phyloP scores from a whole-genome alignment of 768 basidiomycete genomes.

The Xerocomellus dryophilus region DNA sequence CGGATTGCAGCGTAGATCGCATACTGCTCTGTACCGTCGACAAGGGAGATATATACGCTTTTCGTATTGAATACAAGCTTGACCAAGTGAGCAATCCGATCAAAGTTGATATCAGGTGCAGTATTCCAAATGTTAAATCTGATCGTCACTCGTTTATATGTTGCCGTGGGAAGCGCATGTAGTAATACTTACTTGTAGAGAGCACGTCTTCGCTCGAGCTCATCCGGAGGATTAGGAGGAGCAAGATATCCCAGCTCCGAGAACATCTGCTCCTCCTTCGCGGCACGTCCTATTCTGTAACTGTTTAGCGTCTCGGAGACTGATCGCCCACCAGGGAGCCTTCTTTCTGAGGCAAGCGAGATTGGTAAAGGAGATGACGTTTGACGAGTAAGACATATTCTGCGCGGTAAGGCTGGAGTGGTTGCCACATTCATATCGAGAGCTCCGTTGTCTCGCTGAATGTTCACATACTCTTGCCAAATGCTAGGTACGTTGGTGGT shows the following conservation, averaged over 20 bases:
- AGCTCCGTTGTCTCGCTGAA: conserved; percentile 27
- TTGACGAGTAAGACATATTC: conserved; percentile 57
- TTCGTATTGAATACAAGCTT: conserved; percentile 92
- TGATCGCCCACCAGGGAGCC: conserved; percentile 32
- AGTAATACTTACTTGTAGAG: conserved; percentile 67
- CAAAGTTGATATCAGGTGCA: conserved; percentile 83
- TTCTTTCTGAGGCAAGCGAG: conserved; percentile 33
- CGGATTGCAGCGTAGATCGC: conserved; percentile 25
- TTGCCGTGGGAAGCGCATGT: not conserved
- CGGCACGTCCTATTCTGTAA: conserved; percentile 45
- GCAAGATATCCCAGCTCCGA: conserved; percentile 63
- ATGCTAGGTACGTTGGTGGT: conserved; percentile 16
- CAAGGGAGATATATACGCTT: conserved; percentile 75
- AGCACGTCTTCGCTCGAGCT: conserved; percentile 76
- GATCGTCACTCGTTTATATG: conserved; percentile 3
- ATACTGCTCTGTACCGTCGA: conserved; percentile 84
- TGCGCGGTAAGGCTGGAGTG: conserved; percentile 49
- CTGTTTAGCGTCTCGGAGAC: conserved; percentile 32
- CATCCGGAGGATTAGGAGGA: conserved; percentile 83
- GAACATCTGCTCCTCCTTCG: conserved; percentile 69
- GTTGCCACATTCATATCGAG: conserved; percentile 34
- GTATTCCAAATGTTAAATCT: conserved; percentile 92
- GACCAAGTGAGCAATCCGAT: conserved; percentile 88
- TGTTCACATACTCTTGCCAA: conserved; percentile 28
- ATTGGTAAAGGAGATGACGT: conserved; percentile 61